Base-by-base conservation (phyloP, 1,284 basidiomycete genomes). In the Wallemia ichthyophaga region DNA sequence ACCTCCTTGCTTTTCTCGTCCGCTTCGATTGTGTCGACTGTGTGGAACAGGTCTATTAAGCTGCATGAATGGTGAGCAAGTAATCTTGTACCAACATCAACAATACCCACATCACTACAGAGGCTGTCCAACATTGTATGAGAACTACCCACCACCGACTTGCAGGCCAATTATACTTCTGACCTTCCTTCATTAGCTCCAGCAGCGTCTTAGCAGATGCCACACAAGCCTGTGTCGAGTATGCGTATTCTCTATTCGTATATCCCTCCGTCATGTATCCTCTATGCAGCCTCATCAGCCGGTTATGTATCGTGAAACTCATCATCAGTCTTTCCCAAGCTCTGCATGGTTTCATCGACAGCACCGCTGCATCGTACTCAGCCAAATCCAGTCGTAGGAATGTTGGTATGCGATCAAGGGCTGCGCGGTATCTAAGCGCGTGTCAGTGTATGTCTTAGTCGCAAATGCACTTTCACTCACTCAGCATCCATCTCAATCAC, bases 231-330 rank as follows among this genome's bases (percentile, higher is more conserved):
- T 26, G 25, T 9, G 55, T 56, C 27, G 23, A 56, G 13, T 7
- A 55, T 13, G n/a, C 53, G 7, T 21, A 25, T 25, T 24, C 15
- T 24, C 15, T 24, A 56, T 24, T 56, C 23, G 24, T 9, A 56
- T 56, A 56, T 25, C 55, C 55, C 55, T 56, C 25, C 24, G 25
- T 56, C 25, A 56, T 26, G 25, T 56, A 56, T 25, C 55, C 55
- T 27, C 55, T 7, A 24, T 56, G 55, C 25, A 56, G 25, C 15
- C 55, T 25, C 55, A 56, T 56, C 55, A 56, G 55, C 5, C 55
- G 55, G 24, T 56, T 56, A 24, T 56, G 55, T 13, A 56, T 56
- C 3, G 55, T 56, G 17, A 56, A 26, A 21, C 55, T 56, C 25
- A 27, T 27, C 55, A 56, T 56, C 7, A 56, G 25, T 17, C 55